Percentiles rank a stretch among this genome's conserved stretches.
phyloP scores from a whole-genome alignment of 495 filamentous ascomycete genomes.

The Hypomontagnella submonticulosa region DNA sequence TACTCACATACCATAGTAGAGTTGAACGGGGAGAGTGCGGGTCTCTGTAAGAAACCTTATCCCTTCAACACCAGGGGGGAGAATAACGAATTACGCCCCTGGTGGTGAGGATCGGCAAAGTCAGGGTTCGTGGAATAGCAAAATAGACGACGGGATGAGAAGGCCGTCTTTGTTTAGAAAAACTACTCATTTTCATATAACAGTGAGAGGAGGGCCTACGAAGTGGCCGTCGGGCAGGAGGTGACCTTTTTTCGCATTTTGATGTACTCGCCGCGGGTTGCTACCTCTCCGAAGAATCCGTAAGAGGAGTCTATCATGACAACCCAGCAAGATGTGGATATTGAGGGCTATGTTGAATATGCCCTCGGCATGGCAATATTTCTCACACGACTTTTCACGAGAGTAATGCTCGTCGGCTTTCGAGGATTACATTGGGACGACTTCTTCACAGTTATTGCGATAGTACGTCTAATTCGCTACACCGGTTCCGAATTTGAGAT shows the following conservation, averaged over 20 bases:
- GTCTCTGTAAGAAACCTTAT: no score
- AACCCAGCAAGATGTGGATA: conserved; percentile 25
- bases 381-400: conserved; percentile 8
- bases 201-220: no score
- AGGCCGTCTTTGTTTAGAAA: no score
- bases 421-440: conserved; percentile 22
- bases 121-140: not conserved
- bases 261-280: not conserved
- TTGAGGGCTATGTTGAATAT: conserved; percentile 26
- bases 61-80: not conserved
- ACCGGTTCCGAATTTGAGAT: not conserved
- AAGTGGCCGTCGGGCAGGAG: no score
- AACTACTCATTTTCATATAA: no score
- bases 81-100: not conserved
- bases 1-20: no score
- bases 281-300: not conserved
- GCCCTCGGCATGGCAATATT: conserved; percentile 23
- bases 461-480: conserved; percentile 7
- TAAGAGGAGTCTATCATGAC: conserved; percentile 16
- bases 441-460: conserved; percentile 17
- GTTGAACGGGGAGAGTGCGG: conserved; percentile 2
- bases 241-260: not conserved
- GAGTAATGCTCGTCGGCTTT: conserved; percentile 17
- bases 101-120: not conserved
- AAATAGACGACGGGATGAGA: not conserved